phyloP scores from a whole-genome alignment of 1,139 yeast species.

The Taiozyma onychis region DNA sequence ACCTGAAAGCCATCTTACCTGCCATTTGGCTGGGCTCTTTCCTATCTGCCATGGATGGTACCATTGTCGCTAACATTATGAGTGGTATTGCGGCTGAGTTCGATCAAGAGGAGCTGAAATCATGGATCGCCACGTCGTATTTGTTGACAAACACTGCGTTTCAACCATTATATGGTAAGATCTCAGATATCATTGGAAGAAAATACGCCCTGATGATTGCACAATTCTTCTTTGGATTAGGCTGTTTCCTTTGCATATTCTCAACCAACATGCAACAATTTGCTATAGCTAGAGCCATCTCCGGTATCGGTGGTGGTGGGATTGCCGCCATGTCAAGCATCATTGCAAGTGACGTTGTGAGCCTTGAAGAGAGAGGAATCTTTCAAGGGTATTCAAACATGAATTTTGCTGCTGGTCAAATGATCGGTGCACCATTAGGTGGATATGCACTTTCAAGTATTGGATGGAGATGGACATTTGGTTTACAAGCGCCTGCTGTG shows the following conservation, averaged over 20 bases:
- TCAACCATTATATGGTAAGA: conserved; percentile 60
- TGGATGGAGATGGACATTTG: conserved; percentile 75
- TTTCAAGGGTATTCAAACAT: conserved; percentile 56
- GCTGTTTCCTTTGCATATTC: conserved; percentile 36
- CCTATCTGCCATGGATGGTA: conserved; percentile 49
- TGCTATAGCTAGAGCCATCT: conserved; percentile 41
- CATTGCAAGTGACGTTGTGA: conserved; percentile 44
- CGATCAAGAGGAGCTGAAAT: conserved; percentile 46
- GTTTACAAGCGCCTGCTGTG: conserved; percentile 34
- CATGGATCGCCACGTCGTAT: conserved; percentile 66
- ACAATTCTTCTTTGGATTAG: conserved; percentile 39
- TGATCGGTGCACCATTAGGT: conserved; percentile 67
- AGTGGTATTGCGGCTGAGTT: conserved; percentile 59
- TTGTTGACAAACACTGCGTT: conserved; percentile 58
- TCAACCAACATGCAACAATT: conserved; percentile 37
- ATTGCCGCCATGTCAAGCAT: conserved; percentile 41
- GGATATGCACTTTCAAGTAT: conserved; percentile 64
- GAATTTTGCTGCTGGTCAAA: conserved; percentile 60
- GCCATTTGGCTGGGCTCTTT: neutral
- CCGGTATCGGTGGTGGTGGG: conserved; percentile 51
- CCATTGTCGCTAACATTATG: conserved; percentile 60
- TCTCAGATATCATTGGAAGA: conserved; percentile 49
- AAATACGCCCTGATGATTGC: conserved; percentile 37
- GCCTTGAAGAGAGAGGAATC: conserved; percentile 41
- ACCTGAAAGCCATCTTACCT: neutral